phyloP scores from a whole-genome alignment of 495 filamentous ascomycete genomes.

The Parathielavia appendiculata region DNA sequence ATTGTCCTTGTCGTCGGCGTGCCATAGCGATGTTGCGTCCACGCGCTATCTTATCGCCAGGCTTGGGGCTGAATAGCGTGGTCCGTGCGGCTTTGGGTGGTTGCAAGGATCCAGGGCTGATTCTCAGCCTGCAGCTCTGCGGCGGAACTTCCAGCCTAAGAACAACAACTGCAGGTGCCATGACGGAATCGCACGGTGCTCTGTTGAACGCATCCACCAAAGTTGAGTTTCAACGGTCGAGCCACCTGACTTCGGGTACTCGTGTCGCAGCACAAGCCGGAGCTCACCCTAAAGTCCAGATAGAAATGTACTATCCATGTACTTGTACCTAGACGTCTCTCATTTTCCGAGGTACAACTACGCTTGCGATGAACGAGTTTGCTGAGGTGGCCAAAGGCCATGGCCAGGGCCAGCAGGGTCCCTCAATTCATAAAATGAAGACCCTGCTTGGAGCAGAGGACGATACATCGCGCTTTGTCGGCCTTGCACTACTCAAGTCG shows the following conservation, averaged over 20 bases:
- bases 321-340: neutral
- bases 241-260: no score
- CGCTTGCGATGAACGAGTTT: slow-evolving; percentile 14
- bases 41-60: slow-evolving; percentile 10
- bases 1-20: neutral
- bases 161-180: neutral
- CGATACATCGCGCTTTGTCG: slow-evolving; percentile 62
- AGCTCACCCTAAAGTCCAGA: neutral
- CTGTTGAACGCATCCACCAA: no score
- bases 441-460: slow-evolving; percentile 50
- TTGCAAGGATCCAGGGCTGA: neutral
- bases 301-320: neutral
- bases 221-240: no score
- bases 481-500: slow-evolving; percentile 57
- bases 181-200: neutral
- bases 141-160: neutral
- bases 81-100: neutral
- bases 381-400: neutral
- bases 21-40: neutral
- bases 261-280: no score
- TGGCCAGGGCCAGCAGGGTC: slow-evolving; percentile 1
- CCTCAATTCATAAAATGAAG: slow-evolving; percentile 39
- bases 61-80: neutral
- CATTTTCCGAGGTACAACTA: neutral
- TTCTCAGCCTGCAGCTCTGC: neutral